Conservation (phyloP, 768 basidiomycete species). For the Lentinula lateritia region DNA sequence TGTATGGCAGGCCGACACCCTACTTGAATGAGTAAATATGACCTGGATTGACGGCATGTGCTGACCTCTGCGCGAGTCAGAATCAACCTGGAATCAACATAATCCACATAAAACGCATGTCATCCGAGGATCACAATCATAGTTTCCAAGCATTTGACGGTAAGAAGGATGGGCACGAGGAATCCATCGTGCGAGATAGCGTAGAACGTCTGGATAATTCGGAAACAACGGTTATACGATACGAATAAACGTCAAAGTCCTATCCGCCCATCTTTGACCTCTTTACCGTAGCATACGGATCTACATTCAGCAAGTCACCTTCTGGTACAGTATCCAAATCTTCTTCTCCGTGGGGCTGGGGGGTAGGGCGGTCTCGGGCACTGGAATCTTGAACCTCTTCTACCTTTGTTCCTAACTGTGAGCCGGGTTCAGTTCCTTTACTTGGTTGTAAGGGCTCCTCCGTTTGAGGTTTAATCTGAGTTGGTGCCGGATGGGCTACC, state of each 20-base stretch:
- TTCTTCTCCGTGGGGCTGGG: neutral
- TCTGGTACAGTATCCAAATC: neutral
- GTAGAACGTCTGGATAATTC: neutral
- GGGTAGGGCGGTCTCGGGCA: neutral
- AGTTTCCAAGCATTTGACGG: neutral
- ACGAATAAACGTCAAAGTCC: neutral
- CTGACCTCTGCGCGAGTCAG: too few species aligned
- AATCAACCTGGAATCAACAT: too few species aligned
- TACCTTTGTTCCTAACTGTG: neutral
- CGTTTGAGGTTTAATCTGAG: neutral
- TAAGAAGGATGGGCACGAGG: neutral
- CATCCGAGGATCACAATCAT: neutral
- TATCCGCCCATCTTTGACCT: neutral
- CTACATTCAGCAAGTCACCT: neutral
- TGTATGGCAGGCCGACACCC: too few species aligned
- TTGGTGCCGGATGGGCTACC: neutral
- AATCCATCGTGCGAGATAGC: neutral
- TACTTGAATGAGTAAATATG: too few species aligned
- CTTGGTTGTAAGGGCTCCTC: neutral
- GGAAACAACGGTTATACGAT: neutral
- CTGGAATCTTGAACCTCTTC: neutral
- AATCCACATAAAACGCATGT: too few species aligned
- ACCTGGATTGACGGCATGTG: too few species aligned
- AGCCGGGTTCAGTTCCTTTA: neutral
- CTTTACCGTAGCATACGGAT: conserved; percentile 4